These are phyloP conservation scores for Coprinopsis strossmayeri DNA, from an alignment of 768 basidiomycete genomes.

Conservation along the genomic window DNA sequence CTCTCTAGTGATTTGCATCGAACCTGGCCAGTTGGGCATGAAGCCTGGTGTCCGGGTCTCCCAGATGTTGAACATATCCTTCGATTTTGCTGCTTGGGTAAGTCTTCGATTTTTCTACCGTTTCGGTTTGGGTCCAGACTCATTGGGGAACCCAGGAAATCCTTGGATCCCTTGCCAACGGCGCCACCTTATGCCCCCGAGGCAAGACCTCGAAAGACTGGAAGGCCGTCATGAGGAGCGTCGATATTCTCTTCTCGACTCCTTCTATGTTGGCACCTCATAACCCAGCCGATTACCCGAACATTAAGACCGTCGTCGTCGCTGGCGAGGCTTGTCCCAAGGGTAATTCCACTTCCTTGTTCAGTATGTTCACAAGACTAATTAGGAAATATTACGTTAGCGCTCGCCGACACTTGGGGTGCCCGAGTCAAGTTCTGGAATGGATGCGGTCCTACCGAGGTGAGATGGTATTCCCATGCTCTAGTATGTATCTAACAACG, in stretches of 20 bases:
- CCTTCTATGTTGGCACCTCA: slow-evolving; percentile 50
- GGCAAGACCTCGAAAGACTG: slow-evolving; percentile 49
- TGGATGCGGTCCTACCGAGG: slow-evolving; percentile 54
- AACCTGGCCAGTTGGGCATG: slow-evolving; percentile 56
- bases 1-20: slow-evolving; percentile 28
- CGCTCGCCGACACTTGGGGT: slow-evolving; percentile 40
- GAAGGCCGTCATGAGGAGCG: slow-evolving; percentile 43
- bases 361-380: not conserved
- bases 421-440: slow-evolving; percentile 39
- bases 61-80: slow-evolving; percentile 57
- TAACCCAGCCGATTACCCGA: slow-evolving; percentile 46
- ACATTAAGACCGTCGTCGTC: slow-evolving; percentile 45
- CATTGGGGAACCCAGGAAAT: slow-evolving; percentile 42
- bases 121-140: slow-evolving; percentile 16
- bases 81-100: slow-evolving; percentile 65
- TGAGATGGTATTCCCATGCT: slow-evolving; percentile 14
- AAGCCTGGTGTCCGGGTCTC: slow-evolving; percentile 48
- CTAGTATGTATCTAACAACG: not conserved
- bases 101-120: slow-evolving; percentile 3
- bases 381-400: slow-evolving; percentile 12
- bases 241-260: slow-evolving; percentile 49
- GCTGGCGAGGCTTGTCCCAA: slow-evolving; percentile 55
- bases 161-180: slow-evolving; percentile 46
- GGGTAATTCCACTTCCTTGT: slow-evolving; percentile 20
- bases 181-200: slow-evolving; percentile 46